Evolutionary conservation across 2,329 filamentous ascomycete genomes (phyloP).

Genomic region (Nigrospora sphaerica): DNA sequence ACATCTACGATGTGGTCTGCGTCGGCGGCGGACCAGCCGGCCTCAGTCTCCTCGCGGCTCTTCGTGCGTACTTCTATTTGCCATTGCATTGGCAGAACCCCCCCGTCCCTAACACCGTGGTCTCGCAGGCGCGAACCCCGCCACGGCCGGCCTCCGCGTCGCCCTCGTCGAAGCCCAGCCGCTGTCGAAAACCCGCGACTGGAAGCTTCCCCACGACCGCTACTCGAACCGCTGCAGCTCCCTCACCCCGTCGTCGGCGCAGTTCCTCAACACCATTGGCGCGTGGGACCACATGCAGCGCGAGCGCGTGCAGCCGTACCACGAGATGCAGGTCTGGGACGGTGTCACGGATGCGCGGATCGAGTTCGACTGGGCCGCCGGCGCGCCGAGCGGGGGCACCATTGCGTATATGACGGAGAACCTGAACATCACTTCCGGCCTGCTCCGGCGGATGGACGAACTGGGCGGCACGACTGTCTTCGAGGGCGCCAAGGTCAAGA

Average conservation of each 20-base stretch:
- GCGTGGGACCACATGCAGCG: slow-evolving; percentile 74
- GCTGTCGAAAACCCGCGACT: slow-evolving; percentile 60
- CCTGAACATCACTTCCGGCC: slow-evolving; percentile 72
- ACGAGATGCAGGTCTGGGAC: slow-evolving; percentile 98
- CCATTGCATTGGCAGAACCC: background rate
- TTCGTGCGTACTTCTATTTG: slow-evolving; percentile 47
- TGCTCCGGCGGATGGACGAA: slow-evolving; percentile 65
- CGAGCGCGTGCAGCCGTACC: slow-evolving; percentile 75
- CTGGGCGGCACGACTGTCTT: slow-evolving; percentile 64
- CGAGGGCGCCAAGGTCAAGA: slow-evolving; percentile 69
- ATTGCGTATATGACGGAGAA: slow-evolving; percentile 99
- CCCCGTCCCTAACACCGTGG: background rate
- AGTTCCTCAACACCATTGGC: slow-evolving; percentile 74
- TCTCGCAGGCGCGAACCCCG: slow-evolving; percentile 61
- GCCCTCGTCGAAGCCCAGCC: slow-evolving; percentile 90
- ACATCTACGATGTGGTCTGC: slow-evolving; percentile 90
- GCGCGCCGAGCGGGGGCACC: slow-evolving; percentile 33
- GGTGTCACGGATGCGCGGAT: slow-evolving; percentile 82
- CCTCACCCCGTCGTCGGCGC: slow-evolving; percentile 80
- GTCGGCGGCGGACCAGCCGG: slow-evolving; percentile 87
- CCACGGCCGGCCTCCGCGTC: slow-evolving; percentile 70
- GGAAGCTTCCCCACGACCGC: slow-evolving; percentile 57
- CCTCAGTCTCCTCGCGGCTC: slow-evolving; percentile 70
- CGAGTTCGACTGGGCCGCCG: slow-evolving; percentile 71
- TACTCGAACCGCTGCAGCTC: slow-evolving; percentile 97